phyloP scores from a whole-genome alignment of 345 rosid genomes.

The Gossypium sturtianum region DNA sequence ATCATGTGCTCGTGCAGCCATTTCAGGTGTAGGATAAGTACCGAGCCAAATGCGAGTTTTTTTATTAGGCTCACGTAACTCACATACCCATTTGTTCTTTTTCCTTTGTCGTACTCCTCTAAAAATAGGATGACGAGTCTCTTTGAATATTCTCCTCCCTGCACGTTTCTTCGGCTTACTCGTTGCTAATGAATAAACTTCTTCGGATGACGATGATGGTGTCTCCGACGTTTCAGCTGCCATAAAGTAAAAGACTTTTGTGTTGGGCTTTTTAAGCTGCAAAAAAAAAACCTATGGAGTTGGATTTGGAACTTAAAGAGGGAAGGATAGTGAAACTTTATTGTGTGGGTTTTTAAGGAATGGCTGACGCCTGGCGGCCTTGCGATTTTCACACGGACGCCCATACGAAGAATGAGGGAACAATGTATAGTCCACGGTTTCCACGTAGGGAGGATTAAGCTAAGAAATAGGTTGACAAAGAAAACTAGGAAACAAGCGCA shows the following conservation, averaged over 20 bases:
- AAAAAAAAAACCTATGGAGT: background rate
- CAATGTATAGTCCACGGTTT: background rate
- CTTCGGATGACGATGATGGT: conserved; percentile 18
- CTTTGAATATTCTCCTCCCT: conserved; percentile 49
- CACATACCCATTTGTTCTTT: conserved; percentile 67
- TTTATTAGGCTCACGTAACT: conserved; percentile 49
- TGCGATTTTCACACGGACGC: background rate
- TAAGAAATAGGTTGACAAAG: background rate
- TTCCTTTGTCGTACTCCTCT: conserved; percentile 59
- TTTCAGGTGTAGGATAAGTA: conserved; percentile 61
- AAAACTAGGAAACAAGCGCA: background rate
- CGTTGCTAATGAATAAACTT: conserved; percentile 33
- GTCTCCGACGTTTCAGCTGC: background rate
- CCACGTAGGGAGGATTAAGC: background rate
- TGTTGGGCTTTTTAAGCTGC: background rate
- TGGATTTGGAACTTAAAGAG: background rate
- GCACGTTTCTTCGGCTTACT: conserved; percentile 61
- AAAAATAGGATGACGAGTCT: conserved; percentile 70
- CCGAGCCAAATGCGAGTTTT: conserved; percentile 72
- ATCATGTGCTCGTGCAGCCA: conserved; percentile 82
- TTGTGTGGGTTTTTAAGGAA: background rate
- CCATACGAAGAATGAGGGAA: background rate
- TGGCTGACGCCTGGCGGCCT: no score
- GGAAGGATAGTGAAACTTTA: background rate
- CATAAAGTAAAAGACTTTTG: background rate